Conservation (phyloP, 768 basidiomycete genomes). For the Cyclocybe aegerita region DNA sequence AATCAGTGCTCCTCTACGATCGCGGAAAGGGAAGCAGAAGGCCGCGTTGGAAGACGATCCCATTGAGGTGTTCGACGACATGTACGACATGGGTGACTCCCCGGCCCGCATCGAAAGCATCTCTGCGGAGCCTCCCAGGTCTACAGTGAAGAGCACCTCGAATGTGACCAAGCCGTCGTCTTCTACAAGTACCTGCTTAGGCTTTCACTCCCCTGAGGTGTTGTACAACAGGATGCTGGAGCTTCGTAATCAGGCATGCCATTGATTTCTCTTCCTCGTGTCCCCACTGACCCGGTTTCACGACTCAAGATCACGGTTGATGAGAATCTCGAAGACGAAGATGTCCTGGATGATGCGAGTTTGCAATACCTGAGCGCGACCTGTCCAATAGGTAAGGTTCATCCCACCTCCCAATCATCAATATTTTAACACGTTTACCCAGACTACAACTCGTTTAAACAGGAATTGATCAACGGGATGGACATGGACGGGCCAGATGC, state of each 20-base stretch:
- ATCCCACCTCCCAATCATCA: background rate
- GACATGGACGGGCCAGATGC: slow-evolving; percentile 32
- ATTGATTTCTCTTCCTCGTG: slow-evolving; percentile 2
- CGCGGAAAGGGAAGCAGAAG: slow-evolving; percentile 25
- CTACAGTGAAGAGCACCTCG: background rate
- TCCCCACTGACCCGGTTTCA: background rate
- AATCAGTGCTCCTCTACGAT: slow-evolving; percentile 19
- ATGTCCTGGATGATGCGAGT: slow-evolving; percentile 33
- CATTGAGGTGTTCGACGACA: slow-evolving; percentile 31
- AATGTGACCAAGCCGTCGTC: background rate
- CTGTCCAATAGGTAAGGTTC: slow-evolving; percentile 38
- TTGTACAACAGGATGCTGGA: slow-evolving; percentile 25
- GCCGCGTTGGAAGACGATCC: slow-evolving; percentile 28
- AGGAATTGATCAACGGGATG: slow-evolving; percentile 37
- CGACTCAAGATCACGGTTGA: slow-evolving; percentile 26
- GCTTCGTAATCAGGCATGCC: slow-evolving; percentile 24
- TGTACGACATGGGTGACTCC: slow-evolving; percentile 13
- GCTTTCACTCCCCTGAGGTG: slow-evolving; percentile 14
- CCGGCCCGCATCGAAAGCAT: too few species aligned
- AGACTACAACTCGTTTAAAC: slow-evolving; percentile 38
- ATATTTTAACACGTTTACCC: background rate
- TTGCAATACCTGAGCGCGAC: slow-evolving; percentile 36
- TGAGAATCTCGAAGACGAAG: slow-evolving; percentile 23
- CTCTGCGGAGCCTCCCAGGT: too few species aligned
- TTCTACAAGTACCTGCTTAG: slow-evolving; percentile 10